Base-by-base conservation (phyloP, 2,329 filamentous ascomycete genomes). In the Trichophyton rubrum region DNA sequence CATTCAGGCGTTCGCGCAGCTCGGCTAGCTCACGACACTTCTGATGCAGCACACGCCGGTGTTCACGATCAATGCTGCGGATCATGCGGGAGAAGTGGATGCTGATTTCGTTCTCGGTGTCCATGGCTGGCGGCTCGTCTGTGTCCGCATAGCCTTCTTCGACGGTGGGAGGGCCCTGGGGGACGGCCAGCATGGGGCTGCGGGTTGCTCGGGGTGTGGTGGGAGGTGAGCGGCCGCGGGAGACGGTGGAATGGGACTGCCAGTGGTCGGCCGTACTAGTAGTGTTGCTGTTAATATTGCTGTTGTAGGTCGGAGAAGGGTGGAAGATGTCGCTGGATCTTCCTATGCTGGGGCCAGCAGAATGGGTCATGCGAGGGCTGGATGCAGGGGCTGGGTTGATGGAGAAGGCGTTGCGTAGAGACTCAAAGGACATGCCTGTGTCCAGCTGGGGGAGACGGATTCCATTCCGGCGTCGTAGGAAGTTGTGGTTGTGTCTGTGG, bases 61-160 rank as follows among this genome's bases (percentile, higher is more conserved):
- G 66, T 15, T 68, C 64, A 3, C 66, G 67, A 56, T 71, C 70
- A 30, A 71, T 65, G 53, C 65, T 70, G 47, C 69, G 66, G 59
- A 71, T 69, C 59, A 71, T 62, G 8, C 66, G 61, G 22, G 65
- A 65, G 59, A 70, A 71, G 56, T 70, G 68, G 58, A 68, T 65
- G 58, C 64, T 64, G 40, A 67, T 67, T 27, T 70, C 68, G 58
- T 70, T 70, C 45, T 69, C 68, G 8, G 63, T 62, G 38, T 70
- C 68, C 68, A 70, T 70, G 4, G 67, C 51, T n/a, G 67, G 65
- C 2, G 68, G 68, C 17, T 59, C 59, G 11, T 62, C 61, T 30
- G 55, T 64, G 9, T 65, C 64, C 7, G 59, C 65, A 43, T 65
- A 59, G 9, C 55, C 58, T 61, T 66, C 64, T 53, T 67, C 64